Percentiles rank a stretch among this genome's conserved stretches.
phyloP scores from a whole-genome alignment of 1,284 basidiomycete species.

The Omphalotus olearius region DNA sequence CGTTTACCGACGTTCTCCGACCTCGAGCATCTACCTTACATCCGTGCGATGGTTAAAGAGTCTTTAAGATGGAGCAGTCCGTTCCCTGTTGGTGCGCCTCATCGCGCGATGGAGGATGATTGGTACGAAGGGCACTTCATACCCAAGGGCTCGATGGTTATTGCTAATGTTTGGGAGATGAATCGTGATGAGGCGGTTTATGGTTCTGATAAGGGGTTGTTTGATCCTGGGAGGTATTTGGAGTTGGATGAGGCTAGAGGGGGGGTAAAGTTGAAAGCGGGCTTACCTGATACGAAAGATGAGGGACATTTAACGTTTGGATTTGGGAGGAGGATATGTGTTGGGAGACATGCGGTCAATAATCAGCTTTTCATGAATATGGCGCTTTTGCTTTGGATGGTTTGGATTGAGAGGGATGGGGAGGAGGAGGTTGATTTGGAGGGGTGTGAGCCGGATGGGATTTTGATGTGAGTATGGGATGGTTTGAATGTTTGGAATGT shows the following conservation, averaged over 20 bases:
- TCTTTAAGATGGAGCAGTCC: not conserved
- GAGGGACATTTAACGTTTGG: conserved; percentile 24
- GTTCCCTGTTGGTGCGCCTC: conserved; percentile 20
- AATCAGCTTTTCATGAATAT: too few species aligned
- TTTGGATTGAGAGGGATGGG: too few species aligned
- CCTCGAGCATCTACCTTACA: conserved; percentile 5
- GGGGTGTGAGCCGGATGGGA: too few species aligned
- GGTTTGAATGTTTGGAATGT: too few species aligned
- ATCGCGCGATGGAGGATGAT: conserved; percentile 22
- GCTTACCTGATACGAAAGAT: conserved; percentile 15
- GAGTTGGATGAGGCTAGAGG: too few species aligned
- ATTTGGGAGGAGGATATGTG: conserved; percentile 14
- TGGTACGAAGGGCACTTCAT: conserved; percentile 19
- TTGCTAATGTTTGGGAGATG: conserved; percentile 24
- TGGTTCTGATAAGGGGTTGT: conserved; percentile 15
- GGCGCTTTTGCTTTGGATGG: too few species aligned
- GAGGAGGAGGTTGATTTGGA: too few species aligned
- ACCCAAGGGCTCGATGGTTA: conserved; percentile 23
- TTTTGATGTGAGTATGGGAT: too few species aligned
- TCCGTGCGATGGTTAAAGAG: conserved; percentile 8
- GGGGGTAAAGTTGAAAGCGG: conserved; percentile 17
- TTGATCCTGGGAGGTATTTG: conserved; percentile 18
- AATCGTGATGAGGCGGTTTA: conserved; percentile 14
- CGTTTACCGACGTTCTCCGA: conserved; percentile 4
- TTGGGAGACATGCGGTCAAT: too few species aligned